Base-by-base conservation (phyloP, 1,284 basidiomycete species). In the Apiotrichum brassicae region DNA sequence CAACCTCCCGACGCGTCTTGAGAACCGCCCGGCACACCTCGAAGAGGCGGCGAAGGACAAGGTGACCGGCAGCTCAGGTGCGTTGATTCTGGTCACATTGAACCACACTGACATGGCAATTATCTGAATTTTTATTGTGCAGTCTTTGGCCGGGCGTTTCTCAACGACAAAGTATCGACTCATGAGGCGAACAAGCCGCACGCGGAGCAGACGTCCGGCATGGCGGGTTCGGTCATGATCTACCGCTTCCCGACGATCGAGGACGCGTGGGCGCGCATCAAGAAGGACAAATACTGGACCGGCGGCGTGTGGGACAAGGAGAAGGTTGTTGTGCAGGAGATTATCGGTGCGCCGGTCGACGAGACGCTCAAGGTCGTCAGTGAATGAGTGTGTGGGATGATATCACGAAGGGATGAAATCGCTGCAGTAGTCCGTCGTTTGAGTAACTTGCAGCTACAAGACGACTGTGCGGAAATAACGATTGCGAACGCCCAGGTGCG, bases 221-320 rank as follows among this genome's bases (percentile, higher is more conserved):
- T 73, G 64, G 65, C 59, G 13, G 71, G 71, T 5, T 61, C 57
- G 9, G 50, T 71, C 39, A 66, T 73, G 67, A 51, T 71, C 39
- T 56, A 68, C 53, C 63, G 65, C 23, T 58, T 57, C 36, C 53
- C 58, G 1, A 55, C 54, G 11, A 45, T 71, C 35, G 65, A 63
- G 33, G 60, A 56, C 2, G 63, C 61, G 20, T 71, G 67, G 68
- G 56, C 56, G 26, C 52, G 67, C 43, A 60, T 73, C 45, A 66
- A 64, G 54, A 50, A 51, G 6, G 71, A 73, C 51, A 58, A 65
- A 39, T 73, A 73, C 54, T 73, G 66, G 65, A 66, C 62, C 8
- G 64, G 52, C 16, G 67, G 67, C 19, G 66, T 73, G 8, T 73
- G 71, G 71, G 68, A 73, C 57, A 56, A 61, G 54, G 68, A 67